These are phyloP conservation scores for Sisymbrium altissimum DNA, from an alignment of 345 rosid species.

Conservation along the genomic window DNA sequence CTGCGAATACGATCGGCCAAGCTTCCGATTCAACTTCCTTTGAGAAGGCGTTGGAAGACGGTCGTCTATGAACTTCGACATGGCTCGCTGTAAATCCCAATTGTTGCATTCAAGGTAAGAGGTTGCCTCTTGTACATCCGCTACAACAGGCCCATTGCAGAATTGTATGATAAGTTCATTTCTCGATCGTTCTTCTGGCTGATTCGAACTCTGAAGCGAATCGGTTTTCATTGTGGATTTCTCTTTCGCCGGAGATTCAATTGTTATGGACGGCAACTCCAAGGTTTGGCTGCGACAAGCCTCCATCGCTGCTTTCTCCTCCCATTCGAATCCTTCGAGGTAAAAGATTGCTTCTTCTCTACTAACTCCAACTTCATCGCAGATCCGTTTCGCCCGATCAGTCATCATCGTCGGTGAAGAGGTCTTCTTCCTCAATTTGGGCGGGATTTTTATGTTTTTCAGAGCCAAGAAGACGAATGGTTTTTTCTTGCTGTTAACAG, in stretches of 20 bases:
- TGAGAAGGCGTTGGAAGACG: neutral
- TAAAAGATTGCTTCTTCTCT: constrained; percentile 2
- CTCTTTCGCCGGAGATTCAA: neutral
- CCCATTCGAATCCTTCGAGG: constrained; percentile 13
- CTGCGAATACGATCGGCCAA: neutral
- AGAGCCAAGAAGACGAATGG: too few relatives aligned
- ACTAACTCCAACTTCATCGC: neutral
- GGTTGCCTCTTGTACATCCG: neutral
- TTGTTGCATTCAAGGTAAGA: neutral
- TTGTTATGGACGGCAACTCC: neutral
- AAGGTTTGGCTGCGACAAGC: constrained; percentile 1
- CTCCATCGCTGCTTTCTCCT: neutral
- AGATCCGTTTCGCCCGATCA: neutral
- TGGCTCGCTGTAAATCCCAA: neutral
- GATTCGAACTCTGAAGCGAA: constrained; percentile 18
- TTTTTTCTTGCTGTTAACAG: too few relatives aligned
- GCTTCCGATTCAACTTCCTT: neutral
- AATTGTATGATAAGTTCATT: neutral
- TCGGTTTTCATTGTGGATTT: neutral
- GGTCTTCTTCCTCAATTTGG: neutral
- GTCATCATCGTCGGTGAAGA: neutral
- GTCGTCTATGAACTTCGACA: neutral
- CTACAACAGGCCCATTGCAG: neutral
- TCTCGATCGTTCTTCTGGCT: neutral
- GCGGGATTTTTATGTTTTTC: neutral